These are phyloP conservation scores for Turnera subulata DNA, from an alignment of 345 rosid genomes.

Conservation along the genomic window DNA sequence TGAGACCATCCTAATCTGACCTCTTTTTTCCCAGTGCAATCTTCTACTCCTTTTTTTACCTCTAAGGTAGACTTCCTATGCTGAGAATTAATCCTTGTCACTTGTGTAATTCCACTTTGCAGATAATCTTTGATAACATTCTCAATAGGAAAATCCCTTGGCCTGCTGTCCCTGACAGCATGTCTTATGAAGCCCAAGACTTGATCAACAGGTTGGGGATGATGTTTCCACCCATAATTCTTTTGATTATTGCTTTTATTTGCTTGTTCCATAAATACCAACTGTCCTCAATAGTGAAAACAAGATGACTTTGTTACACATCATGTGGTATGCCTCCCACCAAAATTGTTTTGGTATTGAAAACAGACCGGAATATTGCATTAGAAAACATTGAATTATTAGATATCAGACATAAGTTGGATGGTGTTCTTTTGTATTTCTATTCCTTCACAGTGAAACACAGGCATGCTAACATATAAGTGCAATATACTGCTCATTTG, in stretches of 20 bases:
- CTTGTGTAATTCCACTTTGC: constrained; percentile 24
- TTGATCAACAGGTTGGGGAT: constrained; percentile 62
- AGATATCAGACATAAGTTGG: background rate
- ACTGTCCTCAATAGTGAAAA: background rate
- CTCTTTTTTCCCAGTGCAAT: background rate
- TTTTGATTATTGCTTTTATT: constrained; percentile 10
- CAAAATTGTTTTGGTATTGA: background rate
- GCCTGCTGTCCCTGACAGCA: constrained; percentile 61
- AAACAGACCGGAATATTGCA: no score
- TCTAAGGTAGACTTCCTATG: no score
- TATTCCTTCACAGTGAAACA: background rate
- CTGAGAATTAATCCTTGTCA: background rate
- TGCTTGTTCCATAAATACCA: background rate
- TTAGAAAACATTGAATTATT: background rate
- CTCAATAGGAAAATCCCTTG: constrained; percentile 73
- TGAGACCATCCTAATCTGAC: background rate
- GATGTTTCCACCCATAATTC: constrained; percentile 1
- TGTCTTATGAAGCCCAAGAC: constrained; percentile 81
- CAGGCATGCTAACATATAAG: no score
- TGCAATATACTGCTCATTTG: background rate
- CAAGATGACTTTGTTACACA: background rate
- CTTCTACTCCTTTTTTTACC: background rate
- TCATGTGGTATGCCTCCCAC: background rate
- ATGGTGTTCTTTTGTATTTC: background rate
- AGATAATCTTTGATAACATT: constrained; percentile 78